Percentiles rank a stretch among this genome's conserved stretches.
phyloP scores from a whole-genome alignment of 768 basidiomycete genomes.

The Tulasnella calospora region DNA sequence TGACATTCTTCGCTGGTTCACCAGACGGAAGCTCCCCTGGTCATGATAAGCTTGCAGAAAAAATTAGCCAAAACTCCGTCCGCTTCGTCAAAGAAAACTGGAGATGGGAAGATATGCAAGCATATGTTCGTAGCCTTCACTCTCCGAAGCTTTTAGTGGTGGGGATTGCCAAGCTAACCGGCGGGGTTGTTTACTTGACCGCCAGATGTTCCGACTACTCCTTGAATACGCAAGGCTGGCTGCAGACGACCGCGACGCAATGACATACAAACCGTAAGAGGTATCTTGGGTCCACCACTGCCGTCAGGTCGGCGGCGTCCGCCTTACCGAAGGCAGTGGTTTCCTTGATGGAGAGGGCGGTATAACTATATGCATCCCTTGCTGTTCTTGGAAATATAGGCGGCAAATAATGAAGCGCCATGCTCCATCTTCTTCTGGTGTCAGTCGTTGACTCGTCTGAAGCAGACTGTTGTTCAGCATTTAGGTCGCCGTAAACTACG shows the following conservation, averaged over 20 bases:
- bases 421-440: neutral
- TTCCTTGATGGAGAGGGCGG: neutral
- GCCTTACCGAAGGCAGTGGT: neutral
- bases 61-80: conserved; percentile 34
- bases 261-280: conserved; percentile 23
- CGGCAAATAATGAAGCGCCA: neutral
- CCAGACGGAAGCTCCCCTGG: conserved; percentile 32
- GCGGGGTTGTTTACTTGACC: neutral
- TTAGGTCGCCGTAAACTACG: no score
- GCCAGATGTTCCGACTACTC: conserved; percentile 29
- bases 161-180: neutral
- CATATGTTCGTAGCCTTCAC: conserved; percentile 31
- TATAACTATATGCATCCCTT: neutral
- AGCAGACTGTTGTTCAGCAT: no score
- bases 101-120: conserved; percentile 37
- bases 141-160: neutral
- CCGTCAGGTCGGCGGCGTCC: neutral
- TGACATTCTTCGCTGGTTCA: conserved; percentile 68
- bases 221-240: conserved; percentile 32
- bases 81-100: conserved; percentile 35
- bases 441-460: no score
- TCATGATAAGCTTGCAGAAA: conserved; percentile 35
- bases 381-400: neutral
- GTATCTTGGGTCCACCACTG: neutral
- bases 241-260: conserved; percentile 16